Conservation (phyloP, 2,329 filamentous ascomycete species). For the Cladophialophora psammophila region DNA sequence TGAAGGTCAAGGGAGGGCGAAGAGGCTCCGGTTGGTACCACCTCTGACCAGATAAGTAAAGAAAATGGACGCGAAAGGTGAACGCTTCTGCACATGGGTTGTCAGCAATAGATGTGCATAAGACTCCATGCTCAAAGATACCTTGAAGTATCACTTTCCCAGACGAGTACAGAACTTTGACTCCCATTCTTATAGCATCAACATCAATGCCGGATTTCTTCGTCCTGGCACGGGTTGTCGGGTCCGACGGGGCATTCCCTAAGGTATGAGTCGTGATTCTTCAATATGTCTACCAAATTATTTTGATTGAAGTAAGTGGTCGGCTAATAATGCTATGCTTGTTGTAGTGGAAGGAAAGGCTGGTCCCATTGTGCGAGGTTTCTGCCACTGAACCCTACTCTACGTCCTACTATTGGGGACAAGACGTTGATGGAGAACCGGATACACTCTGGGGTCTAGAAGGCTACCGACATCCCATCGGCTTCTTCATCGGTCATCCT, state of each 20-base stretch:
- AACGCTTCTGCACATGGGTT: no score
- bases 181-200: conserved; percentile 2
- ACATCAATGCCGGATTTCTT: conserved; percentile 25
- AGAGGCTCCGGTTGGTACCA: no score
- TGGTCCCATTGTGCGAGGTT: conserved; percentile 20
- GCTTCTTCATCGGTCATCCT: conserved; percentile 21
- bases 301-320: no score
- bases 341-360: conserved; percentile 21
- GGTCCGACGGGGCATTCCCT: conserved; percentile 19
- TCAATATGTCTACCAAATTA: no score
- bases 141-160: no score
- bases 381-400: conserved; percentile 27
- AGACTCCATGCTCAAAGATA: no score
- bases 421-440: conserved; percentile 23
- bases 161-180: no score
- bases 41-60: no score
- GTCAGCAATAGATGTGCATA: no score
- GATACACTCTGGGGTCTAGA: conserved; percentile 29
- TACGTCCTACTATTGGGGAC: conserved; percentile 26
- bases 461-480: conserved; percentile 20
- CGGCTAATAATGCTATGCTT: background rate
- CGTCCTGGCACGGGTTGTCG: conserved; percentile 23
- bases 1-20: no score
- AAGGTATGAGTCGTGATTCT: conserved; percentile 22
- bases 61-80: no score